Base-by-base conservation (phyloP, 371 early-diverging fungal genomes). In the Encephalitozoon intestinalis region DNA sequence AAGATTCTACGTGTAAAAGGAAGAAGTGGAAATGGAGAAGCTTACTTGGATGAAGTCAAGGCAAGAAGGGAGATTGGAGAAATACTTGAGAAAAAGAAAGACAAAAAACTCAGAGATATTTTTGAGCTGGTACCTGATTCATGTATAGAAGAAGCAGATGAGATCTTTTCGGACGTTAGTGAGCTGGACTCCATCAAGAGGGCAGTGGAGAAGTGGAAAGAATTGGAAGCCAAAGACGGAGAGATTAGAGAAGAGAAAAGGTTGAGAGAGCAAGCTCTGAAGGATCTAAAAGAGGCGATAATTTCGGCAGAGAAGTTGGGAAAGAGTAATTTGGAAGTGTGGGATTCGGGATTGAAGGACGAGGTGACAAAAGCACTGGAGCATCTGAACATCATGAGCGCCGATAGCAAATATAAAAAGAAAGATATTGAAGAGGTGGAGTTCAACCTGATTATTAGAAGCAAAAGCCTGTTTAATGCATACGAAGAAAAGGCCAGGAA, bases 391-490 rank as follows among this genome's bases (percentile, higher is more conserved):
- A 30, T n/a, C 6, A 66, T 50, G 67, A 51, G 34, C 9, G 12
- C 31, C 1, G 50, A 51, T n/a, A 23, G 18, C 12, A 51, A 46
- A 23, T 46, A 31, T 11, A 66, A 31, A 26, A 46, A 40, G 30
- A 21, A 37, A 15, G 67, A 46, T 23, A 66, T 66, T 31, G 67
- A 66, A n/a, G 67, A 66, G 15, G 67, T 31, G 12, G 67, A 66
- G 23, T 31, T 51, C n/a, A n/a, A 30, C 12, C 49, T 51, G 9
- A 31, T 66, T 37, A 23, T 50, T 21, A 51, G 23, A 18, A 3
- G 31, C 18, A 66, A 66, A 7, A 66, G 6, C 18, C 18, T 31
- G 23, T 37, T 31, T 34, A 31, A 40, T 11, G 67, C 31, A 41
- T 26, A 66, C 28, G 66, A 66, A n/a, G 66, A 66, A 66, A 66